These are phyloP conservation scores for Astrothelium subdiscretum DNA, from an alignment of 495 filamentous ascomycete species.

Conservation along the genomic window DNA sequence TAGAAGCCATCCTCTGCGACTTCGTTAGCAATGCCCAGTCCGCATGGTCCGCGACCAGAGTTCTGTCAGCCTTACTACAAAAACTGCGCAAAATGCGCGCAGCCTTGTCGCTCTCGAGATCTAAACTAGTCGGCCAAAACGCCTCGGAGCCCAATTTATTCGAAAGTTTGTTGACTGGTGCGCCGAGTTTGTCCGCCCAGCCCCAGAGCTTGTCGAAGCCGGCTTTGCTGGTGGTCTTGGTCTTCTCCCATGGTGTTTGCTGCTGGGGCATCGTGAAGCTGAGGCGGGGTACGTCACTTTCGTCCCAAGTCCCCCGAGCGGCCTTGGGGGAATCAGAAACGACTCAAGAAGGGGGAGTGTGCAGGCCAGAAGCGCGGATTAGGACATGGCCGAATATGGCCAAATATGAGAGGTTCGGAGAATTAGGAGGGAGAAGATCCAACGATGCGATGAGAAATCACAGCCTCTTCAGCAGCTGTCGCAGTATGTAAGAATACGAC, in stretches of 20 bases:
- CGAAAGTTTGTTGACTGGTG: slow-evolving; percentile 61
- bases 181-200: slow-evolving; percentile 37
- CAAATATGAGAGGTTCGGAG: neutral
- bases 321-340: neutral
- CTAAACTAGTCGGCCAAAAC: slow-evolving; percentile 70
- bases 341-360: neutral
- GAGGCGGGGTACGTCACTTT: neutral
- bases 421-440: neutral
- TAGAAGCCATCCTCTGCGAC: slow-evolving; percentile 48
- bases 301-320: neutral
- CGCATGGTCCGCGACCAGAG: neutral
- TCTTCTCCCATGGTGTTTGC: slow-evolving; percentile 26
- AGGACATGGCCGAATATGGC: neutral
- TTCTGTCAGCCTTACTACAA: slow-evolving; percentile 41
- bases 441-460: neutral
- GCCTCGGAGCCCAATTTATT: slow-evolving; percentile 66
- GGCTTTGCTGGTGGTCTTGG: slow-evolving; percentile 33
- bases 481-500: neutral
- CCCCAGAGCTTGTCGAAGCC: slow-evolving; percentile 38
- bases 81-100: slow-evolving; percentile 70
- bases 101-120: slow-evolving; percentile 74
- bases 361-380: neutral
- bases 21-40: neutral
- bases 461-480: neutral
- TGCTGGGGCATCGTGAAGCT: slow-evolving; percentile 4